Base-by-base conservation (phyloP, 1,284 basidiomycete species). In the Ustilago shanxiensis region DNA sequence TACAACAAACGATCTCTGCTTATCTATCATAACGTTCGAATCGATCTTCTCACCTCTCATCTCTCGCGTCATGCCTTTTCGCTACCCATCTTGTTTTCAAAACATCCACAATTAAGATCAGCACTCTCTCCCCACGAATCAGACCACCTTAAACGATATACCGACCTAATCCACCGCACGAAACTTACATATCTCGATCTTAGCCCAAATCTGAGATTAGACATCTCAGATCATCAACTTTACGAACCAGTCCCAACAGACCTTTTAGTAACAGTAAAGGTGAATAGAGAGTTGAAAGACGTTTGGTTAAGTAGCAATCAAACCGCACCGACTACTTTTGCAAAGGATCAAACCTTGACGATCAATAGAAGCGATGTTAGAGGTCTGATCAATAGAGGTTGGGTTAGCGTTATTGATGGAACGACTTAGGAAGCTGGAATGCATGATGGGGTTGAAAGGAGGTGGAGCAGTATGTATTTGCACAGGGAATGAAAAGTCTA, bases 1-100 rank as follows among this genome's bases (percentile, higher is more conserved):
- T 90, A 95, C 75, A 97, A 98, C 89, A 96, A 97, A 86, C 92
- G 96, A 16, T 95, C 94, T 84, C 89, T 98, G 8, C 90, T 98
- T 39, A 94, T 94, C 1, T 99, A 98, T 87, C 93, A 98, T 85
- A 88, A 90, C 31, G 92, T 93, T 85, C 90, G 96, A 33, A 87
- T 94, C 47, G 92, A 94, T 81, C 60, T 76, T 0, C 50, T 76
- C 35, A 49, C 52, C 26, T 39, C 62, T 4, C 52, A 60, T n/a
- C 53, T 70, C 10, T 45, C 67, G 0, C 54, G 59, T 0, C 47
- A 49, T 13, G 18, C 53, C 1, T 64, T 35, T 24, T 51, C 61
- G 1, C 50, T 76, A 0, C 45, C 51, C 2, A 58, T 67, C 26
- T 61, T 76, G 1, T 61, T 60, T 37, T 20, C 73, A 9, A 22